Conservation (phyloP, 768 basidiomycete genomes). For the Termitomyces sp. region DNA sequence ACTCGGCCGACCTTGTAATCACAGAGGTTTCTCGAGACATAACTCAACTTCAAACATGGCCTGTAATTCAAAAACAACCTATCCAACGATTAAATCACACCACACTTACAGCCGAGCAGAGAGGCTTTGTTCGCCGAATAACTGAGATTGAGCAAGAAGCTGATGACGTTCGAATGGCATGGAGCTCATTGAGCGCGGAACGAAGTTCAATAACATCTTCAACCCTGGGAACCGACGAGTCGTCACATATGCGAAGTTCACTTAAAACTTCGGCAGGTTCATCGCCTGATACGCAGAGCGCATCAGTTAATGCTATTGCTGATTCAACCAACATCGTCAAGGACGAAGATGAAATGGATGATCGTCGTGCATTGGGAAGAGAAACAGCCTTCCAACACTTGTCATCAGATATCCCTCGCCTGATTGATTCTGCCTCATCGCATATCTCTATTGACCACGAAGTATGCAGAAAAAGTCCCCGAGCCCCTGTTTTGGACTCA, state of each 20-base stretch:
- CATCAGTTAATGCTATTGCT: neutral
- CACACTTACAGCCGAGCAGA: neutral
- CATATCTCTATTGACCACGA: neutral
- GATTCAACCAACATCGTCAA: neutral
- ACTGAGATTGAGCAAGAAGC: conserved; percentile 7
- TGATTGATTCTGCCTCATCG: neutral
- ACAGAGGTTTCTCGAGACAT: neutral
- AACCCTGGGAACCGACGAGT: neutral
- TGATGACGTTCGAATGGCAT: conserved; percentile 4
- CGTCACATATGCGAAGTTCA: neutral
- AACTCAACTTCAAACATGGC: neutral
- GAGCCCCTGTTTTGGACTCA: neutral
- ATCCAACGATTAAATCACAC: neutral
- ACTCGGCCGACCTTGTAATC: neutral
- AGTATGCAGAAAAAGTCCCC: neutral
- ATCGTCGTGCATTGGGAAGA: neutral
- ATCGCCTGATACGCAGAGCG: neutral
- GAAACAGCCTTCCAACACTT: neutral
- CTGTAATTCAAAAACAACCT: neutral
- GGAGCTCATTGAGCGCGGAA: neutral
- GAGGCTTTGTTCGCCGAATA: neutral
- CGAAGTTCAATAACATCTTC: neutral
- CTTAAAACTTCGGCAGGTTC: neutral
- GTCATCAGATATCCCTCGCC: neutral
- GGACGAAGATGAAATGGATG: neutral